Base-by-base conservation (phyloP, 75 land plant species). In the Cryptomeria japonica region DNA sequence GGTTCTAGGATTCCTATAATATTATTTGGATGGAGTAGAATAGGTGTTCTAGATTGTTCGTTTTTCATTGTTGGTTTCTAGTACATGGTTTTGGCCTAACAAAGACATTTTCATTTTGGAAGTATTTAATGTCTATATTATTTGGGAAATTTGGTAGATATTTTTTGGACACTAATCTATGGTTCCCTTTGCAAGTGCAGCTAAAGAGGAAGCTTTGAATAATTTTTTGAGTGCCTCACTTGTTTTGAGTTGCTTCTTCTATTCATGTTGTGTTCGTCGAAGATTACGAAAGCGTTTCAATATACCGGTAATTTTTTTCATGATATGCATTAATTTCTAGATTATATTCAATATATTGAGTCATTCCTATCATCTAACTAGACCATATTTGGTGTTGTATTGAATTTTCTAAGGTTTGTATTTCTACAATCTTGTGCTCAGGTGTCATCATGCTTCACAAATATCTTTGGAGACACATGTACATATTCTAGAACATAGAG, bases 231-330 rank as follows among this genome's bases (percentile, higher is more conserved):
- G 86, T 53, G 87, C 90, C 72, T 68, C 93, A 18, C 78, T 92
- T 39, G 84, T 91, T 56, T 51, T 88, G 9, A 78, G 93, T 11
- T 92, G 93, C 90, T 92, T 39, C 86, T 92, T 87, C 88, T 90
- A 90, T 86, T 90, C 93, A 25, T 88, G 91, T 84, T 92, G 93
- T 47, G 14, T 90, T 34, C 88, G 93, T 37, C 87, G 93, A 9
- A 88, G 88, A 64, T 58, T 92, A 41, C 93, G 93, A 37, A 88
- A 92, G 84, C 92, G 91, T 19, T 92, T 85, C 84, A 90, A 92
- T 76, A 92, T 92, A 51, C 87, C 85, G 70, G 92, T 91, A 87
- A 80, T 68, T 28, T 28, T 42, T 83, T 73, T 64, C 58, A 31
- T 8, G 38, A 38, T 53, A 55, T 72, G 39, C 10, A 61, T 38